phyloP scores from a whole-genome alignment of 1,284 basidiomycete genomes.

The Anthracocystis setariae region DNA sequence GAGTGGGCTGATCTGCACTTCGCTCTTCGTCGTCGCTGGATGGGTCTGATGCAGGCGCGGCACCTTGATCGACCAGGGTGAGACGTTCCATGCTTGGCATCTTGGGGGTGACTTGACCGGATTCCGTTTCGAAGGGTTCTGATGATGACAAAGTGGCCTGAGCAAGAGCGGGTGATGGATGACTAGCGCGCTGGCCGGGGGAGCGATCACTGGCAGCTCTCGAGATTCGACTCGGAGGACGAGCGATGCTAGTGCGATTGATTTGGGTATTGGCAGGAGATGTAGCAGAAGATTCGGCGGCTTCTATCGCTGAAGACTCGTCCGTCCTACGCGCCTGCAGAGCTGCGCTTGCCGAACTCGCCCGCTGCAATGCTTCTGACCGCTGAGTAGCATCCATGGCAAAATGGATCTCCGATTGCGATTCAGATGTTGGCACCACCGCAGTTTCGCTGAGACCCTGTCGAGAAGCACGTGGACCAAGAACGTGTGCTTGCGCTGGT shows the following conservation, averaged over 20 bases:
- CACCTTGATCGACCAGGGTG: constrained; percentile 37
- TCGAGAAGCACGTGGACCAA: constrained; percentile 31
- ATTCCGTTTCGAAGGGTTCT: constrained; percentile 22
- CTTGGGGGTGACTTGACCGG: constrained; percentile 31
- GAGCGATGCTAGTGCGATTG: constrained; percentile 14
- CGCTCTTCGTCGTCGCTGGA: constrained; percentile 24
- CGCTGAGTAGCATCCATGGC: constrained; percentile 2
- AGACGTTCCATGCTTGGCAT: constrained; percentile 32
- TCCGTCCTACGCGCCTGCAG: constrained; percentile 14
- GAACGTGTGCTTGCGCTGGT: constrained; percentile 16
- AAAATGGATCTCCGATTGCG: background rate
- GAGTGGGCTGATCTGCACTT: constrained; percentile 17
- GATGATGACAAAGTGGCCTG: constrained; percentile 19
- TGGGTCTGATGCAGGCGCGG: background rate
- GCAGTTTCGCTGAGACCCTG: constrained; percentile 40
- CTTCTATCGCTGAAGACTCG: constrained; percentile 1
- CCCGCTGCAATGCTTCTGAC: constrained; percentile 33
- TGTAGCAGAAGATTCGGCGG: constrained; percentile 14
- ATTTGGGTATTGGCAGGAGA: constrained; percentile 5
- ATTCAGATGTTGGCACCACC: background rate
- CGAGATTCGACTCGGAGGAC: constrained; percentile 31
- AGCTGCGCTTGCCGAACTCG: constrained; percentile 33
- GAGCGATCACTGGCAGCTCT: constrained; percentile 30
- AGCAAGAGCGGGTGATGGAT: constrained; percentile 22
- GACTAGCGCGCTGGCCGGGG: constrained; percentile 10